phyloP scores from a whole-genome alignment of 2,329 filamentous ascomycete species.

The Claviceps maximensis region DNA sequence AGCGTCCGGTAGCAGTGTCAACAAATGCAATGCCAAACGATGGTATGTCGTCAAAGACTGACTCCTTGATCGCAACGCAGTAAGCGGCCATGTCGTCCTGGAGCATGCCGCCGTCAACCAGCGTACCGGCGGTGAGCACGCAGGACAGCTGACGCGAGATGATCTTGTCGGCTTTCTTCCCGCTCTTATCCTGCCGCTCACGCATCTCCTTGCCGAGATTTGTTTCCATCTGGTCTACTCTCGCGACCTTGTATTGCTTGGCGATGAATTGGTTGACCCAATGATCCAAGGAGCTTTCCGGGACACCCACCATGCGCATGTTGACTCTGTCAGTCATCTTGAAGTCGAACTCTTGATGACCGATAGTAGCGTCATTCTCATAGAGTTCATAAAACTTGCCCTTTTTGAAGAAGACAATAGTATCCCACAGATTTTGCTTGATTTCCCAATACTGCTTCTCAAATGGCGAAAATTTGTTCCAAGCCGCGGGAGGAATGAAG shows the following conservation, averaged over 20 bases:
- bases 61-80: slow-evolving; percentile 88
- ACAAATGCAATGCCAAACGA: slow-evolving; percentile 88
- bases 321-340: slow-evolving; percentile 97
- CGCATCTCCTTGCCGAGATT: slow-evolving; percentile 96
- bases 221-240: slow-evolving; percentile 94
- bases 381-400: slow-evolving; percentile 99
- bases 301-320: slow-evolving; percentile 98
- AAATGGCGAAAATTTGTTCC: slow-evolving; percentile 76
- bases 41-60: slow-evolving; percentile 57
- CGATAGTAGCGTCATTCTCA: slow-evolving; percentile 92
- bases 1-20: slow-evolving; percentile 90
- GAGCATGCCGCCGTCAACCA: slow-evolving; percentile 92
- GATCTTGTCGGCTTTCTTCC: slow-evolving; percentile 78
- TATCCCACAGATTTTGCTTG: slow-evolving; percentile 95
- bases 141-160: slow-evolving; percentile 84
- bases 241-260: slow-evolving; percentile 92
- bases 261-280: slow-evolving; percentile 99
- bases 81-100: slow-evolving; percentile 97
- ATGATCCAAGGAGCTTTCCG: slow-evolving; percentile 85
- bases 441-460: slow-evolving; percentile 99
- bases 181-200: slow-evolving; percentile 57
- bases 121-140: slow-evolving; percentile 80
- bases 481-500: slow-evolving; percentile 74
- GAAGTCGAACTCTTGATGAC: slow-evolving; percentile 90
- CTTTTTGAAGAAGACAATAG: slow-evolving; percentile 98